phyloP scores from a whole-genome alignment of 805 yeast genomes.

The Candida mattraensis region DNA sequence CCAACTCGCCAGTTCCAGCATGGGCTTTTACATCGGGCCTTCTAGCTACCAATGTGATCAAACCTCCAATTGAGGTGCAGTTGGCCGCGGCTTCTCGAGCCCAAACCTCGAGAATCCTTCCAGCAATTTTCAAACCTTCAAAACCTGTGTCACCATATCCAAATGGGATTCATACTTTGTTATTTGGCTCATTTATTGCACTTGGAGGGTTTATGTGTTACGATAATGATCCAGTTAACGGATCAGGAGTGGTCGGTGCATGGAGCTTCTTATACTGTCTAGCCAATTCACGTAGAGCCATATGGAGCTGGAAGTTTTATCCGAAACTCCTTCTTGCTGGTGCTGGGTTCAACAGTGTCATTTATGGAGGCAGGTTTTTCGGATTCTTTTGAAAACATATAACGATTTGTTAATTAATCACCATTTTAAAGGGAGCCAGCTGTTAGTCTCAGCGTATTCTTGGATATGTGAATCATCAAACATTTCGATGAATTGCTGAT shows the following conservation, averaged over 20 bases:
- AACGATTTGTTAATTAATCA: constrained; percentile 18
- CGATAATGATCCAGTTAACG: constrained; percentile 77
- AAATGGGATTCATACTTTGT: constrained; percentile 28
- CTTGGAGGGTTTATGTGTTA: constrained; percentile 71
- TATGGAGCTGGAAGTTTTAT: constrained; percentile 55
- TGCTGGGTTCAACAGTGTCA: constrained; percentile 59
- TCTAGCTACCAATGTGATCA: constrained; percentile 25
- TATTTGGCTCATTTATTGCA: constrained; percentile 63
- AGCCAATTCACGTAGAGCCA: constrained; percentile 63
- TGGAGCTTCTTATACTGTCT: constrained; percentile 78
- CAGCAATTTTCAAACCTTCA: constrained; percentile 14
- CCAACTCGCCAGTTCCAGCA: constrained; percentile 48
- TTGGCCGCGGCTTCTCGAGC: constrained; percentile 15
- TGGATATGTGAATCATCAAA: constrained; percentile 69
- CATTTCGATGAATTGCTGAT: constrained; percentile 92
- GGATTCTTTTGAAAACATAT: constrained; percentile 29
- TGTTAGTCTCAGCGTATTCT: constrained; percentile 47
- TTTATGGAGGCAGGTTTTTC: constrained; percentile 72
- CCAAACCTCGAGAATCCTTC: constrained; percentile 11
- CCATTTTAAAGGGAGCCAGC: constrained; percentile 75
- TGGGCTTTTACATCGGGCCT: constrained; percentile 40
- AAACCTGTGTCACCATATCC: constrained; percentile 29
- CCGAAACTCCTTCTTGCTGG: constrained; percentile 59
- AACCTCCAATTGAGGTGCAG: constrained; percentile 22
- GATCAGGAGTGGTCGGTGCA: constrained; percentile 76